Evolutionary conservation across 1,284 basidiomycete genomes (phyloP).

Genomic region (Ustilago loliicola): DNA sequence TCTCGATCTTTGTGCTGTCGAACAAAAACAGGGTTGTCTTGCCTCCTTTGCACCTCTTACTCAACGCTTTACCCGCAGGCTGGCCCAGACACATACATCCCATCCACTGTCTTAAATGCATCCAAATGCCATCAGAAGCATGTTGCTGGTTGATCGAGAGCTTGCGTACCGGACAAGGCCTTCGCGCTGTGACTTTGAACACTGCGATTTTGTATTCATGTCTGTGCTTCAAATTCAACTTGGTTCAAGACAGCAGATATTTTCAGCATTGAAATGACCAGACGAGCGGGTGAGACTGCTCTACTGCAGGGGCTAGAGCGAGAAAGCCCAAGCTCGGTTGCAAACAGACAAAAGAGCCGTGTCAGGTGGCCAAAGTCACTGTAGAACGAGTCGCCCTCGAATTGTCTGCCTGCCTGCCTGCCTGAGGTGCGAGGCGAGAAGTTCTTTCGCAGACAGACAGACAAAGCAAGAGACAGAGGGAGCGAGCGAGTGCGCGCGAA

Average conservation of each 20-base stretch:
- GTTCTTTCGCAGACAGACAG: not conserved
- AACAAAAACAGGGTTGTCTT: too few species aligned
- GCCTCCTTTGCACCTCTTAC: not conserved
- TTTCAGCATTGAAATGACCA: constrained; percentile 4
- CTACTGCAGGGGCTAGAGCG: constrained; percentile 1
- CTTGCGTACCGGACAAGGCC: too few species aligned
- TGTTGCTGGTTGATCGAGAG: not conserved
- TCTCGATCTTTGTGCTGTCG: too few species aligned
- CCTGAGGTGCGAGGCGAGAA: not conserved
- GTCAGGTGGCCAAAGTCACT: constrained; percentile 25
- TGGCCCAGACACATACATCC: too few species aligned
- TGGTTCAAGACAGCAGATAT: not conserved
- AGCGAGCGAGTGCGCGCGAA: not conserved
- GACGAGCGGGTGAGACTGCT: not conserved
- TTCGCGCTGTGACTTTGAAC: too few species aligned
- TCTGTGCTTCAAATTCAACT: not conserved
- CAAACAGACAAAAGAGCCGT: constrained; percentile 6
- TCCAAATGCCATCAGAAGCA: not conserved
- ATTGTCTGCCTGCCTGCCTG: too few species aligned
- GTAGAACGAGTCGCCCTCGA: not conserved
- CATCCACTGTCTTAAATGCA: not conserved
- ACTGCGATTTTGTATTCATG: not conserved
- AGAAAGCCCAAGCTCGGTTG: constrained; percentile 2
- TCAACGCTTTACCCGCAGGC: too few species aligned
- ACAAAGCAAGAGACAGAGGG: not conserved